These are phyloP conservation scores for Emmonsia crescens DNA, from an alignment of 2,329 filamentous ascomycete species.

Conservation along the genomic window DNA sequence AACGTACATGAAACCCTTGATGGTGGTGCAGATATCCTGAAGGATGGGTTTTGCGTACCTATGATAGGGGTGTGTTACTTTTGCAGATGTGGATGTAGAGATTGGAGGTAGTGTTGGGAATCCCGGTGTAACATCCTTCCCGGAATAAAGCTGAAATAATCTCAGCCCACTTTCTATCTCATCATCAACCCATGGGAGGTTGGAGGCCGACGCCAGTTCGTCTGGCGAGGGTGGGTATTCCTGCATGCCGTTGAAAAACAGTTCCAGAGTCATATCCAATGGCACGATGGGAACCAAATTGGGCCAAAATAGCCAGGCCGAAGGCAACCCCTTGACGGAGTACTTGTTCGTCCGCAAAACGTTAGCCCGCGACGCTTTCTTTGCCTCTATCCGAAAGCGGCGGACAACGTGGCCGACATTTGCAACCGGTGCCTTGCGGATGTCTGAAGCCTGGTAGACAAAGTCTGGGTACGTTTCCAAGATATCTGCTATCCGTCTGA, in stretches of 20 bases:
- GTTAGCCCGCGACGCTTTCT: background rate
- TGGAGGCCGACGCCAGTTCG: background rate
- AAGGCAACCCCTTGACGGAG: background rate
- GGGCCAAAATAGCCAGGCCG: constrained; percentile 3
- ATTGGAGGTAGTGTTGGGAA: background rate
- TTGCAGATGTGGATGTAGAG: background rate
- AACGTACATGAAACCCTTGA: background rate
- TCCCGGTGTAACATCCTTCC: background rate
- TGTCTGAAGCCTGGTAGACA: background rate
- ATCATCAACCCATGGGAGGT: background rate
- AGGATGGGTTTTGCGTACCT: background rate
- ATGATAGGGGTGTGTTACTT: background rate
- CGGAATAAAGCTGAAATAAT: background rate
- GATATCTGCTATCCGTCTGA: constrained; percentile 11
- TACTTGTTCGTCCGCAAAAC: background rate
- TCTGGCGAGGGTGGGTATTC: background rate
- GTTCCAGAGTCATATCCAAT: background rate
- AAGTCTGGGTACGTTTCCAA: constrained; percentile 16
- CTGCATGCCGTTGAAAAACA: background rate
- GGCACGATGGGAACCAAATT: constrained; percentile 13
- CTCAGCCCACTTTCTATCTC: background rate
- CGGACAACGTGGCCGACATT: background rate
- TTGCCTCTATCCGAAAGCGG: background rate
- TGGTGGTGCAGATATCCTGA: background rate
- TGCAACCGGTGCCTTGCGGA: background rate